Evolutionary conservation across 2,329 filamentous ascomycete species (phyloP), one percentile per base, ranked within the genome.

Genomic region (Exserohilum rostratum): DNA sequence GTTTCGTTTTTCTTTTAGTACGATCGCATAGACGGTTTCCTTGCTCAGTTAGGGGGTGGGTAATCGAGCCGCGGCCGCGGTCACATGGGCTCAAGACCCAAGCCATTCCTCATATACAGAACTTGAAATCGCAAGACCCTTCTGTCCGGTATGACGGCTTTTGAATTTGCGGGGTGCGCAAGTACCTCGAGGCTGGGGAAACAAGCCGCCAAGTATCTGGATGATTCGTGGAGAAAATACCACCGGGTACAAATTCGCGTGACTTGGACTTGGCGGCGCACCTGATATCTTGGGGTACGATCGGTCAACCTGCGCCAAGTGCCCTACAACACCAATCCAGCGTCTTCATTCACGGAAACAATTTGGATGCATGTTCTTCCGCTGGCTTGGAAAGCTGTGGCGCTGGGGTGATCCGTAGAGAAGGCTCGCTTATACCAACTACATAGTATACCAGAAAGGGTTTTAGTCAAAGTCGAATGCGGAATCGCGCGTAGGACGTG

Each of bases 161-260:
- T 22, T 13, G 27, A 15, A 44, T 37, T 35, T 22, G 42, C 43
- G 49, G 46, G 46, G 46, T 17, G n/a, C 13, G 17, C 31, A 42
- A 30, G 15, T 38, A 52, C 22, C 18, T 37, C 17, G 15, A 46
- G n/a, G 31, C 33, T 53, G 50, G 38, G 45, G 27, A 9, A 44
- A 31, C 45, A 38, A 17, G 30, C 29, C 15, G 46, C 35, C 50
- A 57, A 57, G 57, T 42, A 33, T 12, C 33, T 37, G 35, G 33
- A 17, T 39, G 27, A 62, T 62, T 61, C 55, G 60, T 61, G 58
- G 60, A 58, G 45, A 59, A 61, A 52, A 12, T 38, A 20, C 18
- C 39, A 12, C 50, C 51, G 51, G 25, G 11, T 37, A 30, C 20
- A 35, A 31, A 13, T 42, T 51, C 42, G 50, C 29, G 37, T 33